A percentile compares a stretch with the other conserved stretches of the same genome.
Conservation (phyloP, 2,329 filamentous ascomycete genomes). For the Diplodia scrobiculata region DNA sequence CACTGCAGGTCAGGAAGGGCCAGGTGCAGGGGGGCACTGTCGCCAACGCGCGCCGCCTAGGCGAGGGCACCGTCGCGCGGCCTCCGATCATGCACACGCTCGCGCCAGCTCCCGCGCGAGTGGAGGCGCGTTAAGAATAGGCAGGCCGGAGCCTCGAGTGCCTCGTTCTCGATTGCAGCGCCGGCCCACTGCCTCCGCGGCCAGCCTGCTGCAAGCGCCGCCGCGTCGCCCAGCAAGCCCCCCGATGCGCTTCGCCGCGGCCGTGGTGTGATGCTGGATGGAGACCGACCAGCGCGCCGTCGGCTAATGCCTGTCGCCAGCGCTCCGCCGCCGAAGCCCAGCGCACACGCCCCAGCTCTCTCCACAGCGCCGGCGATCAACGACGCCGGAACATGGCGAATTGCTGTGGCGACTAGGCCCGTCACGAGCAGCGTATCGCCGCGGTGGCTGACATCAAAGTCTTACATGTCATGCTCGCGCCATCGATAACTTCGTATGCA, state of each 20-base stretch:
- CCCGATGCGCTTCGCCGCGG: neutral
- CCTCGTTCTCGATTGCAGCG: slow-evolving; percentile 19
- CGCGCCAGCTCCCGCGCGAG: slow-evolving; percentile 26
- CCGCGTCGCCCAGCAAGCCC: neutral
- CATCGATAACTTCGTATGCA: slow-evolving; percentile 21
- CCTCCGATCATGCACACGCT: slow-evolving; percentile 28
- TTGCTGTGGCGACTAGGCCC: slow-evolving; percentile 23
- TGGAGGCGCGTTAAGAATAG: slow-evolving; percentile 29
- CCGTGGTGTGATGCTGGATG: slow-evolving; percentile 26
- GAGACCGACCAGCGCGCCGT: slow-evolving; percentile 2
- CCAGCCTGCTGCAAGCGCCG: neutral
- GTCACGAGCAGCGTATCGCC: slow-evolving; percentile 25
- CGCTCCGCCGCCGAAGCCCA: neutral
- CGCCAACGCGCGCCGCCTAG: slow-evolving; percentile 18
- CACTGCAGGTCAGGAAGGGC: slow-evolving; percentile 21
- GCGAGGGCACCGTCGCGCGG: slow-evolving; percentile 23
- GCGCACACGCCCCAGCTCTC: slow-evolving; percentile 14
- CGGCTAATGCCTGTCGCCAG: slow-evolving; percentile 22
- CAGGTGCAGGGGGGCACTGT: slow-evolving; percentile 15
- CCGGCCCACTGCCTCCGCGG: slow-evolving; percentile 21
- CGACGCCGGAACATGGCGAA: slow-evolving; percentile 26
- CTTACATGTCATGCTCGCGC: slow-evolving; percentile 26
- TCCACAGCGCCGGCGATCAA: slow-evolving; percentile 22
- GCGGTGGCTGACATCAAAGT: slow-evolving; percentile 25
- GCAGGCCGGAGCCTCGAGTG: slow-evolving; percentile 20